A percentile compares a stretch with the other conserved stretches of the same genome.
Evolutionary conservation across 1,284 basidiomycete genomes (phyloP).

Genomic region (Paramarasmius palmivorus): DNA sequence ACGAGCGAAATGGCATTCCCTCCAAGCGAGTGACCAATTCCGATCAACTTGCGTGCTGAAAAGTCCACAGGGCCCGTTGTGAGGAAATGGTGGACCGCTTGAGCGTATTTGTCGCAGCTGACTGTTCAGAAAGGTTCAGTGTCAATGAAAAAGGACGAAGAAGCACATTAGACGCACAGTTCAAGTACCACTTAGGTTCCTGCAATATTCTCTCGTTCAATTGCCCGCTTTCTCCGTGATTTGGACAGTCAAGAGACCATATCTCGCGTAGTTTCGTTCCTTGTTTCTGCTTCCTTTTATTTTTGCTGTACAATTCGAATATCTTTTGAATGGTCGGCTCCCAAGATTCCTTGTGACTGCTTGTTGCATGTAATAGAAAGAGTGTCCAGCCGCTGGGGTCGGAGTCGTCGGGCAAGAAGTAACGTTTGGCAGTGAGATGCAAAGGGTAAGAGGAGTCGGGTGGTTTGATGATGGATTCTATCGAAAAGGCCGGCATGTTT

Average conservation of each 20-base stretch:
- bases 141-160: conserved; percentile 4
- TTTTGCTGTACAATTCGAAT: conserved; percentile 28
- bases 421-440: conserved; percentile 55
- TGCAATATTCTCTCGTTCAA: conserved; percentile 42
- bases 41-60: conserved; percentile 45
- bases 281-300: conserved; percentile 14
- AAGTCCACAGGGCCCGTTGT: conserved; percentile 46
- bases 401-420: conserved; percentile 39
- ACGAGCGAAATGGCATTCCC: conserved; percentile 61
- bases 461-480: too few species aligned
- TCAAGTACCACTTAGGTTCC: conserved; percentile 36
- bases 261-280: conserved; percentile 44
- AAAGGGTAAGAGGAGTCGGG: conserved; percentile 38
- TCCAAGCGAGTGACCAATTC: conserved; percentile 65
- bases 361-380: conserved; percentile 60
- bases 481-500: too few species aligned
- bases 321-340: conserved; percentile 52
- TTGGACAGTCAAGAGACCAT: conserved; percentile 55
- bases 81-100: conserved; percentile 55
- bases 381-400: conserved; percentile 49
- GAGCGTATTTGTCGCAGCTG: conserved; percentile 60
- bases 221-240: conserved; percentile 46
- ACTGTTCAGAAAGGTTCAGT: conserved; percentile 33
- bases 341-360: conserved; percentile 71
- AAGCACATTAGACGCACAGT: conserved; percentile 43